Evolutionary conservation across 2,329 filamentous ascomycete genomes (phyloP).

Genomic region (Exophiala mesophila): DNA sequence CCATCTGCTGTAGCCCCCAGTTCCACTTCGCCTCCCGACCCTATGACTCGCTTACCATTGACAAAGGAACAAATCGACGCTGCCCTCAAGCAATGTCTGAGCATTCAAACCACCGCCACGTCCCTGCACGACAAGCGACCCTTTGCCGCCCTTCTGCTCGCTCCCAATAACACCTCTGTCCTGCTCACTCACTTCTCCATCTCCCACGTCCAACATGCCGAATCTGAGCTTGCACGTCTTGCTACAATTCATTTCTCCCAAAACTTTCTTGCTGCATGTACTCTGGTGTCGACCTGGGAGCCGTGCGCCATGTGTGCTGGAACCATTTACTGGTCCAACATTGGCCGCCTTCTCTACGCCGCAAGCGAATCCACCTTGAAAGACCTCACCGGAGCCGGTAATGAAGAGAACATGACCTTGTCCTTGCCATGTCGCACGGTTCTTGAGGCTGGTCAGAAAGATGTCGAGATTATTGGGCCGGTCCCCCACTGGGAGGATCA

Average conservation of each 20-base stretch:
- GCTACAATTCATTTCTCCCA: slow-evolving; percentile 47
- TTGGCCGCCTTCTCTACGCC: slow-evolving; percentile 49
- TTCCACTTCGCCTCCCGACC: not conserved
- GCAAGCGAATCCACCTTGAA: slow-evolving; percentile 46
- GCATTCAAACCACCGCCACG: slow-evolving; percentile 41
- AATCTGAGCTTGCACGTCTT: slow-evolving; percentile 47
- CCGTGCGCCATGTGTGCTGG: slow-evolving; percentile 52
- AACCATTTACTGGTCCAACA: slow-evolving; percentile 50
- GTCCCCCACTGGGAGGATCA: slow-evolving; percentile 41
- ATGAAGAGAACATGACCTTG: slow-evolving; percentile 51
- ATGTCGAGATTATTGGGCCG: slow-evolving; percentile 48
- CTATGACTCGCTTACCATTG: slow-evolving; percentile 26
- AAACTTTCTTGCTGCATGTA: slow-evolving; percentile 47
- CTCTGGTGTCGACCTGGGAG: slow-evolving; percentile 51
- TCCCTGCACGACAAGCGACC: slow-evolving; percentile 44
- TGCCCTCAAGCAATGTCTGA: slow-evolving; percentile 38
- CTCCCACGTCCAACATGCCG: slow-evolving; percentile 51
- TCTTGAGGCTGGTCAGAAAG: slow-evolving; percentile 46
- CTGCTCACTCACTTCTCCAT: slow-evolving; percentile 48
- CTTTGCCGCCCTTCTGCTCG: slow-evolving; percentile 47
- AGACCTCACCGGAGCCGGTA: slow-evolving; percentile 43
- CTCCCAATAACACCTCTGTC: slow-evolving; percentile 47
- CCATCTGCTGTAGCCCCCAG: not conserved
- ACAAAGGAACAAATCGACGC: slow-evolving; percentile 37
- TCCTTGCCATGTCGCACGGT: slow-evolving; percentile 46